phyloP scores from a whole-genome alignment of 306 rosid genomes.

The Cotoneaster glaucophyllus region DNA sequence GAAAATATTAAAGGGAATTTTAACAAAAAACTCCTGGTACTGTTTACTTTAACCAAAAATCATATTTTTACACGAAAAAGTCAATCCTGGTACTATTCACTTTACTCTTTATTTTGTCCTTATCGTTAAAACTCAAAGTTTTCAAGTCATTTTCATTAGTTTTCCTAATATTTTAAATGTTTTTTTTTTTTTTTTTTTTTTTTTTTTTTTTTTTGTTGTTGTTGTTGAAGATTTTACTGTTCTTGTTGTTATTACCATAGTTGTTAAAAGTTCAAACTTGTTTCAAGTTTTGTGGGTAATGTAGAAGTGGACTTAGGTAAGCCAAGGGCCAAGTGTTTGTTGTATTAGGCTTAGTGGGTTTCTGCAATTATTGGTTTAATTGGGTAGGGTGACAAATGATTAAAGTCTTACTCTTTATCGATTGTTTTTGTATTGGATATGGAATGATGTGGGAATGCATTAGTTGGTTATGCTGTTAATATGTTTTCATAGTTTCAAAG shows the following conservation, averaged over 20 bases:
- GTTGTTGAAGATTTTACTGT: neutral
- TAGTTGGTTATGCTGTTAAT: neutral
- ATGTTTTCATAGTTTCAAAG: neutral
- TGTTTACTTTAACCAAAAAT: too few species aligned
- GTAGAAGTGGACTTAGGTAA: conserved; percentile 10
- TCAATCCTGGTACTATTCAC: too few species aligned
- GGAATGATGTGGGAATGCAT: conserved; percentile 1
- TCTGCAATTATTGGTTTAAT: neutral
- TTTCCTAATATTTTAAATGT: too few species aligned
- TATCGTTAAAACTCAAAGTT: too few species aligned
- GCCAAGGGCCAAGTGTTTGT: neutral
- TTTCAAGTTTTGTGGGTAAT: neutral
- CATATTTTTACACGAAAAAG: too few species aligned
- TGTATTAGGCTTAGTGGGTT: conserved; percentile 4
- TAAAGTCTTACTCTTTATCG: conserved; percentile 10
- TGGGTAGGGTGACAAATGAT: conserved; percentile 1
- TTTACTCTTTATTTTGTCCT: too few species aligned
- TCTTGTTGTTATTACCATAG: neutral
- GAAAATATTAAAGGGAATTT: too few species aligned
- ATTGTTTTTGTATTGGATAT: neutral
- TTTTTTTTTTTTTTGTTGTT: too few species aligned
- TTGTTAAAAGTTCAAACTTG: neutral
- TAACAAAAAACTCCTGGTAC: too few species aligned
- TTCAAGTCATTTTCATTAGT: too few species aligned
- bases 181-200: too few species aligned